Evolutionary conservation across 495 filamentous ascomycete species (phyloP).

Genomic region (Cercophora sp.): DNA sequence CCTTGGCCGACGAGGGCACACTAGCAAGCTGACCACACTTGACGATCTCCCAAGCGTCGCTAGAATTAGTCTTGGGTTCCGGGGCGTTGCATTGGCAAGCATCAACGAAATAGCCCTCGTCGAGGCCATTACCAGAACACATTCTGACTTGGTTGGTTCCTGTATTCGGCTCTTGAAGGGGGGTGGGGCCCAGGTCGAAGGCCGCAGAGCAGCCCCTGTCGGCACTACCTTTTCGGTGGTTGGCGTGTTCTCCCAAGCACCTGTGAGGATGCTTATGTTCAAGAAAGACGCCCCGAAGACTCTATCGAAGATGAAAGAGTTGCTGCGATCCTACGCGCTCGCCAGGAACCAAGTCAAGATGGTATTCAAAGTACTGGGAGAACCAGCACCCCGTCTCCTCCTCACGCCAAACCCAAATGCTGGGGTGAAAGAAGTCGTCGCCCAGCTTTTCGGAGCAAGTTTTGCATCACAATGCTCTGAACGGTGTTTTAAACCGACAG

Average conservation of each 20-base stretch:
- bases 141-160: slow-evolving; percentile 63
- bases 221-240: slow-evolving; percentile 74
- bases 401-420: slow-evolving; percentile 61
- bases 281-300: slow-evolving; percentile 60
- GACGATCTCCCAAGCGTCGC: slow-evolving; percentile 66
- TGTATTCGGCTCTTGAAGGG: slow-evolving; percentile 31
- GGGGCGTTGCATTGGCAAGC: slow-evolving; percentile 83
- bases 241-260: slow-evolving; percentile 64
- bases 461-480: slow-evolving; percentile 52
- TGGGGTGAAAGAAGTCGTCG: slow-evolving; percentile 59
- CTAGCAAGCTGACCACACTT: slow-evolving; percentile 77
- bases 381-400: slow-evolving; percentile 60
- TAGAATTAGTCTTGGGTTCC: slow-evolving; percentile 73
- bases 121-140: slow-evolving; percentile 65
- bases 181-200: slow-evolving; percentile 39
- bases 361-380: slow-evolving; percentile 63
- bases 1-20: slow-evolving; percentile 68
- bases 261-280: slow-evolving; percentile 67
- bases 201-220: slow-evolving; percentile 58
- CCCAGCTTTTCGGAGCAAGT: slow-evolving; percentile 67
- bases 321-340: slow-evolving; percentile 73
- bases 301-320: slow-evolving; percentile 58
- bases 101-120: slow-evolving; percentile 64
- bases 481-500: too few species aligned
- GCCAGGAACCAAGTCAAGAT: slow-evolving; percentile 62